phyloP scores from a whole-genome alignment of 768 basidiomycete species.

The Xanthoconium stramineum region DNA sequence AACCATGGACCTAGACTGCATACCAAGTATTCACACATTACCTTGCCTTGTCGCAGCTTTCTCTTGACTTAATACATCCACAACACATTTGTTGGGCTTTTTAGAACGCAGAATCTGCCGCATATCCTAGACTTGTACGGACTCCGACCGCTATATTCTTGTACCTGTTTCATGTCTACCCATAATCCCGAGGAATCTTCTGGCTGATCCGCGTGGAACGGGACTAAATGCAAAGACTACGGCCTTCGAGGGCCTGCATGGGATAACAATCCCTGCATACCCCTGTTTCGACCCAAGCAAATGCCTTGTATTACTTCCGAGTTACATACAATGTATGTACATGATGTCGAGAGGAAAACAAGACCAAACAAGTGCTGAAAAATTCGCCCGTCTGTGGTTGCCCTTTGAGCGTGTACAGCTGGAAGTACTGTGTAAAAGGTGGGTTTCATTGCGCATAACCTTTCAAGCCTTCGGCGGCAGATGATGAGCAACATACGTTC shows the following conservation, averaged over 20 bases:
- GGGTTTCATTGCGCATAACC: neutral
- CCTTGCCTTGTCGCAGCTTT: neutral
- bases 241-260: neutral
- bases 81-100: slow-evolving; percentile 10
- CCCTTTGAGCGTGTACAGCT: neutral
- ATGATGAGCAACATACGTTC: slow-evolving; percentile 62
- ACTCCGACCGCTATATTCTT: slow-evolving; percentile 15
- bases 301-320: neutral
- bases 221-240: neutral
- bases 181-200: slow-evolving; percentile 7
- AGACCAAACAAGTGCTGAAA: slow-evolving; percentile 11
- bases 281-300: neutral
- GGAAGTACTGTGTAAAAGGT: slow-evolving; percentile 5
- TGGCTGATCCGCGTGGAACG: neutral
- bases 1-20: slow-evolving; percentile 17
- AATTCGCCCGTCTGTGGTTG: neutral
- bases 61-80: slow-evolving; percentile 13
- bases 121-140: slow-evolving; percentile 15
- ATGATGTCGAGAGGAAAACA: slow-evolving; percentile 1
- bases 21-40: slow-evolving; percentile 8
- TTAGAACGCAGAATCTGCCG: slow-evolving; percentile 1
- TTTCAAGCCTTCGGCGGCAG: neutral
- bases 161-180: slow-evolving; percentile 14
- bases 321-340: neutral
- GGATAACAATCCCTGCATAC: neutral